phyloP scores from a whole-genome alignment of 371 early-diverging fungal genomes.

The Mortierella sp. region DNA sequence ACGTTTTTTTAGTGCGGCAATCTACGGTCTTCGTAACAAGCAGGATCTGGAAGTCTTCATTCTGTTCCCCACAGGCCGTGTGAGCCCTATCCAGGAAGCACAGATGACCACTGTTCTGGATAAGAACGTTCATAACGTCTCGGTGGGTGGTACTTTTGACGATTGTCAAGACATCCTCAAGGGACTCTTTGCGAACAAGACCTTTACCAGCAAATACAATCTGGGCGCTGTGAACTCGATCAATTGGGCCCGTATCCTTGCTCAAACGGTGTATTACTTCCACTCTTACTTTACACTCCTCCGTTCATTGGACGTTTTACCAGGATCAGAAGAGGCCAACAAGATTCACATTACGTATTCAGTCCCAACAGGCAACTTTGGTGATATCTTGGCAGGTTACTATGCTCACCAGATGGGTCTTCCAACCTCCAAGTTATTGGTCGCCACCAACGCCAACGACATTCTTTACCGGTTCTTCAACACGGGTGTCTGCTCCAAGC shows the following conservation, averaged over 20 bases:
- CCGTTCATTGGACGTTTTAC: slow-evolving; percentile 65
- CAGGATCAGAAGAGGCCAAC: slow-evolving; percentile 60
- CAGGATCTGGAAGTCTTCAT: slow-evolving; percentile 93
- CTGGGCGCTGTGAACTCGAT: slow-evolving; percentile 98
- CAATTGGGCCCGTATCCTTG: slow-evolving; percentile 98
- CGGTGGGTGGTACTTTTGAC: slow-evolving; percentile 95
- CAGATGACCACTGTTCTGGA: slow-evolving; percentile 98
- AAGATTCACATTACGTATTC: slow-evolving; percentile 77
- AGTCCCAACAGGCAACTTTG: slow-evolving; percentile 99
- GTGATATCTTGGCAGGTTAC: slow-evolving; percentile 95
- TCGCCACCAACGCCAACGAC: slow-evolving; percentile 97
- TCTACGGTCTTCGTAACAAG: slow-evolving; percentile 95
- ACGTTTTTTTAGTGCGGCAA: slow-evolving; percentile 84
- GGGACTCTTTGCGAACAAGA: slow-evolving; percentile 82
- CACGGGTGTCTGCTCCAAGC: slow-evolving; percentile 85
- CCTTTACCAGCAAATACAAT: slow-evolving; percentile 79
- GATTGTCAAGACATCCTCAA: slow-evolving; percentile 97
- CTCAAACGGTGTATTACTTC: slow-evolving; percentile 96
- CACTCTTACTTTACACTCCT: slow-evolving; percentile 84
- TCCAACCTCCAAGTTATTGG: slow-evolving; percentile 81
- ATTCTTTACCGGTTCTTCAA: slow-evolving; percentile 95
- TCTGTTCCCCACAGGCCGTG: slow-evolving; percentile 90
- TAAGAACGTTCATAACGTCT: slow-evolving; percentile 91
- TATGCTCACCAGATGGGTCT: slow-evolving; percentile 94
- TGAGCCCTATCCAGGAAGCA: slow-evolving; percentile 94